Conservation (phyloP, 495 filamentous ascomycete species). For the Letharia columbiana region DNA sequence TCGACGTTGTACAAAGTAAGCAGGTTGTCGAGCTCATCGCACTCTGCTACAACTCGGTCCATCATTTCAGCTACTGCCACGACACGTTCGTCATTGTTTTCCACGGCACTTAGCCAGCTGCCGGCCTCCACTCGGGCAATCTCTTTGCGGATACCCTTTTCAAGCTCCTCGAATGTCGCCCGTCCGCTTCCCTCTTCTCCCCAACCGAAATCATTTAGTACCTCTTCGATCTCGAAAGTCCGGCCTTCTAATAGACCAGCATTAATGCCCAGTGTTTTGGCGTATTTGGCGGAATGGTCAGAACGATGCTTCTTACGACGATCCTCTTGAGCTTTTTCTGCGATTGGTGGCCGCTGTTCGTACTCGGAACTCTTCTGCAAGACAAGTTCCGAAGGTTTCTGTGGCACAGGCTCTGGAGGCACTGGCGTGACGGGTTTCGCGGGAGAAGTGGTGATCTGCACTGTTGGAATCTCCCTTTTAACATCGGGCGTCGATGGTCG, state of each 20-base stretch:
- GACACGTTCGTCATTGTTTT: slow-evolving; percentile 82
- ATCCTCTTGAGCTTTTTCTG: slow-evolving; percentile 33
- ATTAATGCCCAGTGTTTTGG: slow-evolving; percentile 68
- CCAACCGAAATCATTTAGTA: slow-evolving; percentile 86
- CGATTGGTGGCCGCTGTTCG: slow-evolving; percentile 30
- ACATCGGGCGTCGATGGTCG: slow-evolving; percentile 18
- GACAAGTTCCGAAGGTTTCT: slow-evolving; percentile 20
- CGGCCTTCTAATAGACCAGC: slow-evolving; percentile 57
- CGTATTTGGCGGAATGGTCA: slow-evolving; percentile 70
- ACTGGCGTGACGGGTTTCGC: slow-evolving; percentile 18
- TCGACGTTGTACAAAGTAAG: slow-evolving; percentile 91
- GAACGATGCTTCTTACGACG: slow-evolving; percentile 55
- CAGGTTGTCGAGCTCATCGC: slow-evolving; percentile 88
- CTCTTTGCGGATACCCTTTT: slow-evolving; percentile 76
- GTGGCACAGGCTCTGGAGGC: slow-evolving; percentile 11
- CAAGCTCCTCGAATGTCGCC: slow-evolving; percentile 71
- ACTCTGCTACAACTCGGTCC: slow-evolving; percentile 82
- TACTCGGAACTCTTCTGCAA: slow-evolving; percentile 13
- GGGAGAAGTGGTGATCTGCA: slow-evolving; percentile 25
- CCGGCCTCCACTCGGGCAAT: slow-evolving; percentile 84
- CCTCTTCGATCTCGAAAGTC: slow-evolving; percentile 64
- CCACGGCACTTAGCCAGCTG: slow-evolving; percentile 80
- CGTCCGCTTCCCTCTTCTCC: slow-evolving; percentile 61
- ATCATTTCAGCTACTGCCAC: slow-evolving; percentile 74
- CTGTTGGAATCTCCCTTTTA: slow-evolving; percentile 24